A percentile compares a stretch with the other conserved stretches of the same genome.
Evolutionary conservation across 352 stramenopile species (phyloP).

Genomic region (Phytophthora chlamydospora): DNA sequence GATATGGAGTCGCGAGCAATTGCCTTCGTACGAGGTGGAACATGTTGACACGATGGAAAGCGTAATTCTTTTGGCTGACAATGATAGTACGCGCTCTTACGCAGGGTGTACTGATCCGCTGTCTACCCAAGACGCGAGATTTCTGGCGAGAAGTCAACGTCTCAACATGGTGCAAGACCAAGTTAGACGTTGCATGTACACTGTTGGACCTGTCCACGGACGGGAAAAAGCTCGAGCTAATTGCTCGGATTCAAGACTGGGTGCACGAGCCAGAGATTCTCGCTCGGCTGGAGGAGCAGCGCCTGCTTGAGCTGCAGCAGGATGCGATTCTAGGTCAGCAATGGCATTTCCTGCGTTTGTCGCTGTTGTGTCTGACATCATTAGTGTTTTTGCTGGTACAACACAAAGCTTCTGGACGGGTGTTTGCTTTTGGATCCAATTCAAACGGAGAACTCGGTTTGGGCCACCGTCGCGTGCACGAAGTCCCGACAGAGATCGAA

Average conservation of each 20-base stretch:
- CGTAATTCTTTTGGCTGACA: neutral
- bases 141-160: slow-evolving; percentile 69
- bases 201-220: slow-evolving; percentile 56
- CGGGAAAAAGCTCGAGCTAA: slow-evolving; percentile 67
- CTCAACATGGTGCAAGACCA: slow-evolving; percentile 50
- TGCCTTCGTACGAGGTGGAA: slow-evolving; percentile 53
- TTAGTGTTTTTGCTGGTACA: too few species aligned
- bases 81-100: neutral
- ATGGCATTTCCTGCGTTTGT: neutral
- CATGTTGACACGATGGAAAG: neutral
- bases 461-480: slow-evolving; percentile 50
- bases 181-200: slow-evolving; percentile 61
- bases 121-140: slow-evolving; percentile 64
- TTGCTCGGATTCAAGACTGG: slow-evolving; percentile 78
- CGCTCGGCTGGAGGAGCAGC: slow-evolving; percentile 39
- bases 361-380: neutral
- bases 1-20: slow-evolving; percentile 52
- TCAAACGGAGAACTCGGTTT: slow-evolving; percentile 68
- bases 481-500: slow-evolving; percentile 58
- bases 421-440: slow-evolving; percentile 77
- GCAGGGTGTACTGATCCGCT: slow-evolving; percentile 51
- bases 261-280: slow-evolving; percentile 61
- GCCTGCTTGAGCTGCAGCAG: slow-evolving; percentile 41
- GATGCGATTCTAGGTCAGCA: slow-evolving; percentile 52
- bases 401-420: slow-evolving; percentile 52